A percentile compares a stretch with the other conserved stretches of the same genome.
Evolutionary conservation across 495 filamentous ascomycete genomes (phyloP).

Genomic region (Neurospora sp.): DNA sequence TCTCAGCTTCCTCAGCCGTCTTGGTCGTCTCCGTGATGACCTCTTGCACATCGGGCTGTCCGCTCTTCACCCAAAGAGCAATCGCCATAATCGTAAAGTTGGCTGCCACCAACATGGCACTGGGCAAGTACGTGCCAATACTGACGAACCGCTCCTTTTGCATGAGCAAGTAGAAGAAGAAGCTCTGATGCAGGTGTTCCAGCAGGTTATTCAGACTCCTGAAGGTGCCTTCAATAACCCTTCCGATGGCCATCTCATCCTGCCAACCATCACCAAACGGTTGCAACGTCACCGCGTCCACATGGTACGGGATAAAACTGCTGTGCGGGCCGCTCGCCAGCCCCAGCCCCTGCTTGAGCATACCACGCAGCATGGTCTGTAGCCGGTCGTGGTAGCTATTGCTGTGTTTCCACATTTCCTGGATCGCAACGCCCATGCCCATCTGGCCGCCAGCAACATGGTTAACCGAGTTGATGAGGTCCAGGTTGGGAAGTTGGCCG

Average conservation of each 20-base stretch:
- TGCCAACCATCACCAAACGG: slow-evolving; percentile 87
- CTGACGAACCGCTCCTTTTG: slow-evolving; percentile 86
- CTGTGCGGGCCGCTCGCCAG: slow-evolving; percentile 87
- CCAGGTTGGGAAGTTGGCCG: slow-evolving; percentile 88
- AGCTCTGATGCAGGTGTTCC: slow-evolving; percentile 95
- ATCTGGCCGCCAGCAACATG: slow-evolving; percentile 84
- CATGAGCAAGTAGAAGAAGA: slow-evolving; percentile 98
- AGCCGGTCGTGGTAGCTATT: slow-evolving; percentile 77
- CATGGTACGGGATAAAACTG: slow-evolving; percentile 94
- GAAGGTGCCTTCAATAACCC: slow-evolving; percentile 80
- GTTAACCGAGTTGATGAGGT: slow-evolving; percentile 90
- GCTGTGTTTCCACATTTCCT: slow-evolving; percentile 78
- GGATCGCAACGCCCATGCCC: slow-evolving; percentile 71
- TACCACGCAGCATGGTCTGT: slow-evolving; percentile 82
- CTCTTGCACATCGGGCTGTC: slow-evolving; percentile 28
- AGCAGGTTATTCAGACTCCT: slow-evolving; percentile 91
- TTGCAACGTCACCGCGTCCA: slow-evolving; percentile 90
- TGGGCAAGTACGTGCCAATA: slow-evolving; percentile 94
- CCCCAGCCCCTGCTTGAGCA: slow-evolving; percentile 84
- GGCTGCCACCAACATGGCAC: slow-evolving; percentile 87
- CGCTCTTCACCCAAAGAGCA: slow-evolving; percentile 81
- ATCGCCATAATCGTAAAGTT: slow-evolving; percentile 97
- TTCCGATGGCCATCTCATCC: slow-evolving; percentile 90
- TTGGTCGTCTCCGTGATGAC: slow-evolving; percentile 9
- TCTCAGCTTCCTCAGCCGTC: slow-evolving; percentile 10